phyloP scores from a whole-genome alignment of 768 basidiomycete genomes.

The Pleurotus eryngii region DNA sequence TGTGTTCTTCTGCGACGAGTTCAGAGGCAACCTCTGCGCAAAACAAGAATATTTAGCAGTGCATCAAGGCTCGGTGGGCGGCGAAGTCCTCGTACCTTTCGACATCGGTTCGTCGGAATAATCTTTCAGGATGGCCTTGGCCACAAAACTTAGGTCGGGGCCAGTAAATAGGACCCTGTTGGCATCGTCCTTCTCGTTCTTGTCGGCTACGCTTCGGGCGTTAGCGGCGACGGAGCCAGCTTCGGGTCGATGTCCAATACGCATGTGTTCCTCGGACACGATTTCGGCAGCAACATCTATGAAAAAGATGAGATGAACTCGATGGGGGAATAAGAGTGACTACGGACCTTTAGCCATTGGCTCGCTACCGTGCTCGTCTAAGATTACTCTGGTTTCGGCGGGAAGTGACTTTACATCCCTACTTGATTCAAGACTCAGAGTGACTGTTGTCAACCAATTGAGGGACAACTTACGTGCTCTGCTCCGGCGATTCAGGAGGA shows the following conservation, averaged over 20 bases:
- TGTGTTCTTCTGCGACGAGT: neutral
- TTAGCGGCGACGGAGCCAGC: neutral
- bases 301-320: neutral
- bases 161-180: neutral
- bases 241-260: neutral
- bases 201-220: neutral
- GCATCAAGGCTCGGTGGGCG: too few relatives aligned
- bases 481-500: too few relatives aligned
- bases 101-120: neutral
- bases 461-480: too few relatives aligned
- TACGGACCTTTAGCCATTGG: neutral
- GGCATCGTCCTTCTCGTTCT: neutral
- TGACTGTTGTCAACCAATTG: too few relatives aligned
- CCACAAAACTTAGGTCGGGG: neutral
- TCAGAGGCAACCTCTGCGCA: neutral
- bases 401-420: neutral
- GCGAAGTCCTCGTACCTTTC: neutral
- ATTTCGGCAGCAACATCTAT: neutral
- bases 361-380: neutral
- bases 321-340: neutral
- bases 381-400: neutral
- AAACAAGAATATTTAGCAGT: too few relatives aligned
- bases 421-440: too few relatives aligned
- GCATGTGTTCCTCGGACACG: neutral
- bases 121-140: conserved; percentile 1